A percentile compares a stretch with the other conserved stretches of the same genome.
Conservation (phyloP, 352 stramenopile genomes). For the Thalassiosira pacifica region DNA sequence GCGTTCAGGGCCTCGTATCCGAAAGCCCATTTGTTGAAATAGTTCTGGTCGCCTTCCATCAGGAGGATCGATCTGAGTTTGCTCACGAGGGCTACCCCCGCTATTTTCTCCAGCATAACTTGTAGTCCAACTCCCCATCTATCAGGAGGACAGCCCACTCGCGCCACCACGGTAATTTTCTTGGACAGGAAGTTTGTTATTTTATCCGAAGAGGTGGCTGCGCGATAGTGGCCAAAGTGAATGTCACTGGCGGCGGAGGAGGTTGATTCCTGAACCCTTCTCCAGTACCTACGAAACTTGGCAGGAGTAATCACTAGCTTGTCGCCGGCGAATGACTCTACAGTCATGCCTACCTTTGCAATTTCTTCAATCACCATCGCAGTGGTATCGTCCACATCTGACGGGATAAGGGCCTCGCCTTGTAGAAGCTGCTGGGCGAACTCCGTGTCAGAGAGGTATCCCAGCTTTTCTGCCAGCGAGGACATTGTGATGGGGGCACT, state of each 20-base stretch:
- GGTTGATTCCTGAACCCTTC: not conserved
- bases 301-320: not conserved
- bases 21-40: conserved; percentile 15
- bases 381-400: conserved; percentile 23
- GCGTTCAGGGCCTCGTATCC: too few relatives aligned
- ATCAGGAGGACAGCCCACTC: not conserved
- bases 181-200: not conserved
- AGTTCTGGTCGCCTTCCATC: conserved; percentile 33
- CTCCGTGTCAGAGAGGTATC: conserved; percentile 27
- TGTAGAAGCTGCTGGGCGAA: conserved; percentile 11
- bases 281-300: conserved; percentile 15
- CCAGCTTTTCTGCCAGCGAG: conserved; percentile 3
- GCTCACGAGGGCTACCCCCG: not conserved
- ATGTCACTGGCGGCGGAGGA: not conserved
- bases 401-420: conserved; percentile 5
- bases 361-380: too few relatives aligned
- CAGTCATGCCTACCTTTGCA: not conserved
- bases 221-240: conserved; percentile 16
- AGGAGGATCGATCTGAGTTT: conserved; percentile 20
- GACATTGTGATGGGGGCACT: conserved; percentile 7
- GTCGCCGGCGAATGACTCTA: not conserved
- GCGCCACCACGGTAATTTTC: not conserved
- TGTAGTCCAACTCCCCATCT: conserved; percentile 10
- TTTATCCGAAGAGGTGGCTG: not conserved
- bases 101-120: conserved; percentile 30